Evolutionary conservation across 2,329 filamentous ascomycete genomes (phyloP), one percentile per base, ranked within the genome.

Genomic region (Lachnellula willkommii): DNA sequence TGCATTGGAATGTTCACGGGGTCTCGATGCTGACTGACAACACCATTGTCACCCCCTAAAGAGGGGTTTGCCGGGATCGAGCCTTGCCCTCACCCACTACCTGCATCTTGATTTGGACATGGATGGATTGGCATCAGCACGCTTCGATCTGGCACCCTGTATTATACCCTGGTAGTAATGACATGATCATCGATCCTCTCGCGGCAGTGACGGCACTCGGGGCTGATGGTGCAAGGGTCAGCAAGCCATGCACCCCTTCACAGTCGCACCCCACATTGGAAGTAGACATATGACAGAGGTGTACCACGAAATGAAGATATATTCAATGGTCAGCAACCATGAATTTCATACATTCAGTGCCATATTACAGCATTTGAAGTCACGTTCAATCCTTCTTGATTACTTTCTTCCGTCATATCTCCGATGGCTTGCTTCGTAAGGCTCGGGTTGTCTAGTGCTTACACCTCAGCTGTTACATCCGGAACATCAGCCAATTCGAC

Each of bases 391-490:
- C 28, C 28, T 2, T 32, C 9, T 32, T 46, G 17, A 26, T 49
- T n/a, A 48, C 50, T 58, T 59, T 59, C 56, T 59, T 60, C 52
- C 49, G 40, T 40, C 24, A 53, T 57, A 46, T 58, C 46, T 60
- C 52, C 56, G 55, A 53, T 48, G 39, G 17, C 46, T 63, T 52
- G 51, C 47, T 61, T 56, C 37, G 14, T 40, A 50, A 15, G 43
- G 37, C 17, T 56, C 47, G 20, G 54, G 52, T 50, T 39, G 28
- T 58, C 54, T 67, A 68, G 65, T 65, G 65, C 65, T 68, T 66
- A 67, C 63, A 54, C 36, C 60, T 61, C 65, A 63, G 60, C 57
- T 59, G 59, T 63, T 48, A 58, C 36, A 55, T 51, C 58, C 56
- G 60, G 50, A 52, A 52, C 39, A 56, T 57, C 51, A 61, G 57